Conservation (phyloP, 305 asterid species). For the Vinca major region DNA sequence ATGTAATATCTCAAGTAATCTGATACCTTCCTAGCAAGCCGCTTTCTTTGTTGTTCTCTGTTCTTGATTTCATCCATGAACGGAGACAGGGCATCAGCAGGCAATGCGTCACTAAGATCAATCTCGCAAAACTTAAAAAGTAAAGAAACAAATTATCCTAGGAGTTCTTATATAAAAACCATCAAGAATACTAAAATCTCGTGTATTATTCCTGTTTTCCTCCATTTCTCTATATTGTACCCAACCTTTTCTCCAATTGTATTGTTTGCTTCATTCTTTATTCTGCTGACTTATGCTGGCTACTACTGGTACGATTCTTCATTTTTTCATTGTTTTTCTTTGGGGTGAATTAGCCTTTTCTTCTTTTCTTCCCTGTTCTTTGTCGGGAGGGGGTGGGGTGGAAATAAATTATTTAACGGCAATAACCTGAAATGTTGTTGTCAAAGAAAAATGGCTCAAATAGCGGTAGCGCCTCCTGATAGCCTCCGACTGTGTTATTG, state of each 20-base stretch:
- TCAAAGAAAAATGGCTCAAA: conserved; percentile 88
- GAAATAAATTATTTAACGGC: neutral
- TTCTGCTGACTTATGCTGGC: neutral
- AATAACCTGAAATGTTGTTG: conserved; percentile 82
- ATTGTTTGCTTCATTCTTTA: neutral
- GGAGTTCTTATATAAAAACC: conserved; percentile 5
- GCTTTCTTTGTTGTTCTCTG: conserved; percentile 82
- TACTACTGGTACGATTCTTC: neutral
- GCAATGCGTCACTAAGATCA: conserved; percentile 46
- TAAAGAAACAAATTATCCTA: conserved; percentile 9
- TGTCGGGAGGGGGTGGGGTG: neutral
- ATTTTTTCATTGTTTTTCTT: neutral
- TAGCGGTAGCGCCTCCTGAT: conserved; percentile 85
- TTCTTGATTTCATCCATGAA: conserved; percentile 84
- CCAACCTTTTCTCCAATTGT: neutral
- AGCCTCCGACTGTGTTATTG: conserved; percentile 79
- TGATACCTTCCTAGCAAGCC: conserved; percentile 70
- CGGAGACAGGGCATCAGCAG: conserved; percentile 73
- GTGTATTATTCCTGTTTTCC: neutral
- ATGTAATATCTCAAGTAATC: neutral
- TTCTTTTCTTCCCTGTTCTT: no score
- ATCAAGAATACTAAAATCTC: neutral
- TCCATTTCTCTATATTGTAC: neutral
- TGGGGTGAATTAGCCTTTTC: no score
- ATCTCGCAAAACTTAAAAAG: conserved; percentile 80